Evolutionary conservation across 2,329 filamentous ascomycete genomes (phyloP).

Genomic region (Colletotrichum brevisporum): DNA sequence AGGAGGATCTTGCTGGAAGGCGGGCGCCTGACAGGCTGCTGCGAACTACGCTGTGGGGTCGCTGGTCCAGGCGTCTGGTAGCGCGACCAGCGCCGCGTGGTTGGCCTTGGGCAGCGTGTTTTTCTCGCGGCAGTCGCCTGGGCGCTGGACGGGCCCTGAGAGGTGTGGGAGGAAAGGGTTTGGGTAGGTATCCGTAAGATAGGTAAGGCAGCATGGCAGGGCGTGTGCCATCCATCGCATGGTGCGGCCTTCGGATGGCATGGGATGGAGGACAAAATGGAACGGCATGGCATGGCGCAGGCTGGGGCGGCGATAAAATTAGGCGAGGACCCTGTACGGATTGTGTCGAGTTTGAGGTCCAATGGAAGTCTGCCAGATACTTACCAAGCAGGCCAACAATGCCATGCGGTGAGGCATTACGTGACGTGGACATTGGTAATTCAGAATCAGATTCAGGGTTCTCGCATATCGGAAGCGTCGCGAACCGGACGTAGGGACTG

Average conservation of each 20-base stretch:
- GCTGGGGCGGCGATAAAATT: conserved; percentile 23
- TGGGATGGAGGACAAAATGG: conserved; percentile 3
- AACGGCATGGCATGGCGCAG: conserved; percentile 9
- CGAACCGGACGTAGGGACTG: conserved; percentile 19
- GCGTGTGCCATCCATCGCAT: no score
- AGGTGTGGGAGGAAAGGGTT: neutral
- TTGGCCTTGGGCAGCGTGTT: conserved; percentile 8
- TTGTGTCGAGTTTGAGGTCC: neutral
- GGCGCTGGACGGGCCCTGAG: neutral
- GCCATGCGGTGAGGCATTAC: neutral
- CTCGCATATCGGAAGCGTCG: conserved; percentile 5
- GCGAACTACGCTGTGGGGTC: conserved; percentile 23
- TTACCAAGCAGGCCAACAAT: neutral
- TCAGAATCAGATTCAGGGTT: neutral
- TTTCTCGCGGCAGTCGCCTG: conserved; percentile 17
- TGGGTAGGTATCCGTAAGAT: no score
- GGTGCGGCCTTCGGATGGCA: conserved; percentile 3
- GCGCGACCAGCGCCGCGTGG: neutral
- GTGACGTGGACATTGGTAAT: neutral
- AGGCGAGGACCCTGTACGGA: conserved; percentile 23
- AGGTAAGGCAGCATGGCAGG: no score
- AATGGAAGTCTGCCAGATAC: no score
- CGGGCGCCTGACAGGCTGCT: conserved; percentile 25
- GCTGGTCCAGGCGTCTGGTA: conserved; percentile 34
- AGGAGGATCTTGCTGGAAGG: conserved; percentile 13